Base-by-base conservation (phyloP, 2,329 filamentous ascomycete species). In the Xylariaceae sp. region DNA sequence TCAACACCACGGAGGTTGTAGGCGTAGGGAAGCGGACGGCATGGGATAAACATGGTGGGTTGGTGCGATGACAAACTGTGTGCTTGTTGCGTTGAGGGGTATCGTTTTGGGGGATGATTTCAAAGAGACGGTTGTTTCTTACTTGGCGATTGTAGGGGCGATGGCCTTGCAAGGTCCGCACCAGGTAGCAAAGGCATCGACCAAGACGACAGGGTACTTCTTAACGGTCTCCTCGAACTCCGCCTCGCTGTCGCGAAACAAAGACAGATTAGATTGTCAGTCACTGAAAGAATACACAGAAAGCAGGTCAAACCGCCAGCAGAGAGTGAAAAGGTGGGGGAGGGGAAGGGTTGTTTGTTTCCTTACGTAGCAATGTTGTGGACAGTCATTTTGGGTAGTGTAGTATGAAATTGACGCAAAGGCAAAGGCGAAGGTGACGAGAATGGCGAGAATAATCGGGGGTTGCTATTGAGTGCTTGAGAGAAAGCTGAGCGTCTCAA, bases 161-260 rank as follows among this genome's bases (percentile, higher is more conserved):
- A 96, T 92, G 55, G 81, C 75, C 73, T 89, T 95, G 83, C 90
- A 97, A 44, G 90, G 90, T 44, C 88, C 88, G 71, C 90, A 97
- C 89, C 89, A 96, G 47, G 71, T 79, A 40, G 89, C 89, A 65
- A 84, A 88, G 70, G 80, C 88, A 71, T 97, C 90, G 57, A 97
- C 69, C 45, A 96, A 69, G 53, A 94, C 76, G 49, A 85, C 64
- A 37, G 71, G 72, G 57, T 78, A 65, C 39, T 49, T 34, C 47
- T 54, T 43, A 29, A 61, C 24, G 33, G 56, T 56, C 45, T 55
- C 38, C 39, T 56, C 48, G 35, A 54, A 61, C 21, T 40, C 54
- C 11, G 52, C 56, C 48, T 50, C 44, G 16, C 59, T 61, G 36
- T 50, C 23, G 6, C 31, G 7, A 27, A 31, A 9, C 16, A 14